A percentile compares a stretch with the other conserved stretches of the same genome.
Evolutionary conservation across 257 asterid genomes (phyloP).

Genomic region (Rubia yunnanensis): DNA sequence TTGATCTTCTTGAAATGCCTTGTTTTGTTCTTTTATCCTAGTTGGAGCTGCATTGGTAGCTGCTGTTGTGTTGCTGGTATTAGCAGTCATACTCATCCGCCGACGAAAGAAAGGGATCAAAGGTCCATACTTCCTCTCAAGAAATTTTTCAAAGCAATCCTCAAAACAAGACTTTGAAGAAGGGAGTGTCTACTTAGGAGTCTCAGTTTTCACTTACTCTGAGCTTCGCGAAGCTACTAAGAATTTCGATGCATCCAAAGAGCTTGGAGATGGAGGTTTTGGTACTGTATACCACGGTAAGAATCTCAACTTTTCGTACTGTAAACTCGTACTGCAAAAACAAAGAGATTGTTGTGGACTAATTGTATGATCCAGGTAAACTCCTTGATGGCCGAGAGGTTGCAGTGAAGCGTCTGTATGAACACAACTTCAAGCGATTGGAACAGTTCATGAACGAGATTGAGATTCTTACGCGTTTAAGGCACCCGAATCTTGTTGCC

Average conservation of each 20-base stretch:
- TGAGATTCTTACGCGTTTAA: conserved; percentile 47
- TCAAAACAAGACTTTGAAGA: conserved; percentile 32
- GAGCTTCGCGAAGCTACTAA: conserved; percentile 57
- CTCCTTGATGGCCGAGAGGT: conserved; percentile 77
- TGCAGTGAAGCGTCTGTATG: conserved; percentile 71
- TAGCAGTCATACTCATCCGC: conserved; percentile 12
- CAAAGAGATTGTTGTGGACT: background rate
- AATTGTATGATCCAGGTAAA: conserved; percentile 33
- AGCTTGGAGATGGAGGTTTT: conserved; percentile 79
- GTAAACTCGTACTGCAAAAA: background rate
- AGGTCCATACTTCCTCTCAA: conserved; percentile 19
- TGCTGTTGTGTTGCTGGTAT: conserved; percentile 12
- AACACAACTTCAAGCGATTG: conserved; percentile 57
- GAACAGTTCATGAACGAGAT: conserved; percentile 72
- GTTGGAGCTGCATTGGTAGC: conserved; percentile 27
- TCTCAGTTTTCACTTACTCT: conserved; percentile 51
- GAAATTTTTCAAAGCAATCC: conserved; percentile 35
- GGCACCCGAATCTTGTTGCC: conserved; percentile 62
- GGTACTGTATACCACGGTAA: conserved; percentile 76
- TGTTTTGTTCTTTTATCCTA: conserved; percentile 17
- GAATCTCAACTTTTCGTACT: background rate
- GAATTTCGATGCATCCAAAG: conserved; percentile 45
- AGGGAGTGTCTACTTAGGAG: conserved; percentile 35
- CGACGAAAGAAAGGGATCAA: conserved; percentile 26
- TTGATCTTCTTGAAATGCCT: conserved; percentile 5